Evolutionary conservation across 257 asterid species (phyloP).

Genomic region (Primulina eburnea): DNA sequence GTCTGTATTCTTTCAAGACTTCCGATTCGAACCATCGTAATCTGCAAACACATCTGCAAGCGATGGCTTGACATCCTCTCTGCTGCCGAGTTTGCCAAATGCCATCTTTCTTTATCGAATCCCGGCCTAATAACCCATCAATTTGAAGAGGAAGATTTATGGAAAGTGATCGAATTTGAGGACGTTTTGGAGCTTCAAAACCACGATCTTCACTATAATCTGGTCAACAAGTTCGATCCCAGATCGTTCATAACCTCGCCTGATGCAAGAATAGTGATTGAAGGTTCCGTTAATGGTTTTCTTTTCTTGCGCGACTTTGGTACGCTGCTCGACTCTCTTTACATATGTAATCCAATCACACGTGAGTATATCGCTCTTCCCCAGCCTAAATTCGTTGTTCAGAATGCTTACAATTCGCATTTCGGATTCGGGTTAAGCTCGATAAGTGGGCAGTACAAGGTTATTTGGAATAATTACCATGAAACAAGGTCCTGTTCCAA

Average conservation of each 20-base stretch:
- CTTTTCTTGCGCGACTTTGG: slow-evolving; percentile 29
- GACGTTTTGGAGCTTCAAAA: slow-evolving; percentile 11
- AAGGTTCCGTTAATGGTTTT: slow-evolving; percentile 43
- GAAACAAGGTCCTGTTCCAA: slow-evolving; percentile 25
- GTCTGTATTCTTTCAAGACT: slow-evolving; percentile 37
- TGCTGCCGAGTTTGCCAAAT: slow-evolving; percentile 26
- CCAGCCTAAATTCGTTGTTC: slow-evolving; percentile 6
- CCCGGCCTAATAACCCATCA: slow-evolving; percentile 38
- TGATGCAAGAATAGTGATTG: slow-evolving; percentile 31
- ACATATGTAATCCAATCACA: slow-evolving; percentile 42
- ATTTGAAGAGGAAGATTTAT: slow-evolving; percentile 5
- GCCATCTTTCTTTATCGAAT: slow-evolving; percentile 32
- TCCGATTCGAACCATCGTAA: slow-evolving; percentile 31
- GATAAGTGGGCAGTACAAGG: slow-evolving; percentile 33
- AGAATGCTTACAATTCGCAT: slow-evolving; percentile 27
- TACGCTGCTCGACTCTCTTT: slow-evolving; percentile 29
- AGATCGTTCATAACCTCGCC: not conserved
- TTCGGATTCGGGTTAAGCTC: slow-evolving; percentile 37
- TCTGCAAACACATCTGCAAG: slow-evolving; percentile 37
- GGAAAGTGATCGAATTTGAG: slow-evolving; percentile 30
- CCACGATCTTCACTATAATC: slow-evolving; percentile 14
- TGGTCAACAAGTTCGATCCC: slow-evolving; percentile 22
- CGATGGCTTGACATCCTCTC: slow-evolving; percentile 30
- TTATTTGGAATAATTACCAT: slow-evolving; percentile 36
- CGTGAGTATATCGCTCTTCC: slow-evolving; percentile 39